A percentile compares a stretch with the other conserved stretches of the same genome.
These are phyloP conservation scores for Fusarium phyllophilum DNA, from an alignment of 2,329 filamentous ascomycete species.

Conservation along the genomic window DNA sequence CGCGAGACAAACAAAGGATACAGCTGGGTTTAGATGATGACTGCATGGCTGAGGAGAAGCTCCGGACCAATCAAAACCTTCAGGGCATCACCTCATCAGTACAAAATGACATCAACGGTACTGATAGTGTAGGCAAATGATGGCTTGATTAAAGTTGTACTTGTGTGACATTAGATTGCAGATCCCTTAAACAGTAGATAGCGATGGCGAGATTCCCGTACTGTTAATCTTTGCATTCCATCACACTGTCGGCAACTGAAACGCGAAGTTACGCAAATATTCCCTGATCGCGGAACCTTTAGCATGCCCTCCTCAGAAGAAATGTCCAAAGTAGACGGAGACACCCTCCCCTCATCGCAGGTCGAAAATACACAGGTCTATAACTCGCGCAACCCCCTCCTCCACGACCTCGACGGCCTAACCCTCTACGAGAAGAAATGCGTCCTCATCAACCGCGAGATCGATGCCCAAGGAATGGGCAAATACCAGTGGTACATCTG, in stretches of 20 bases:
- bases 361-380: neutral
- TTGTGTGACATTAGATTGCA: neutral
- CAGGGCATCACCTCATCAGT: neutral
- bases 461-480: conserved; percentile 63
- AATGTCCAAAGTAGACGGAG: neutral
- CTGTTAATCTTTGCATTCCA: neutral
- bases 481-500: conserved; percentile 64
- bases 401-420: conserved; percentile 38
- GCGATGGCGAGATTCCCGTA: neutral
- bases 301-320: neutral
- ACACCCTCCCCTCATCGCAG: neutral
- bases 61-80: neutral
- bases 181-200: neutral
- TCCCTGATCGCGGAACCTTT: neutral
- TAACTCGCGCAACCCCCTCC: neutral
- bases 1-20: neutral
- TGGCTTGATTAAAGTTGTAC: neutral
- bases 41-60: neutral
- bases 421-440: conserved; percentile 51
- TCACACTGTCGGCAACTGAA: neutral
- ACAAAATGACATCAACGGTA: conserved; percentile 30
- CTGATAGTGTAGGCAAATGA: neutral
- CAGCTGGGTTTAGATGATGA: neutral
- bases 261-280: neutral
- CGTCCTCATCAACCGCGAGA: conserved; percentile 53